Evolutionary conservation across 768 basidiomycete species (phyloP).

Genomic region (Lanmaoa pseudosensibilis): DNA sequence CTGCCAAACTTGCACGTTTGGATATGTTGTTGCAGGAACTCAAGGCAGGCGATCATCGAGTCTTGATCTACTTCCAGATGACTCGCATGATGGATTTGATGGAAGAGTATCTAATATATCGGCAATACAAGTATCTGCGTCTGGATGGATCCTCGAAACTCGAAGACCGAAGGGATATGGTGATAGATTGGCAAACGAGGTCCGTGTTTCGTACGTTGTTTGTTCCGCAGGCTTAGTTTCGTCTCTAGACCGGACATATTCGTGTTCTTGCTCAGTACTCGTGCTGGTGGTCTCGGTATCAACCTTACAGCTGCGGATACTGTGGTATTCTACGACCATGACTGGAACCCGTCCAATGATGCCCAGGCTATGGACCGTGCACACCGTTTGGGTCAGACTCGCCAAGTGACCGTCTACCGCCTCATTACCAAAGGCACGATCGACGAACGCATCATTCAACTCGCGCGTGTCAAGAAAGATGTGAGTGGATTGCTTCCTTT

Average conservation of each 20-base stretch:
- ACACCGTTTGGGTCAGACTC: constrained; percentile 93
- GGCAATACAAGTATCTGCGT: constrained; percentile 93
- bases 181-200: constrained; percentile 99
- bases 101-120: constrained; percentile 97
- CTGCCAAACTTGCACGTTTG: constrained; percentile 90
- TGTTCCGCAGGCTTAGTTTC: neutral
- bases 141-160: constrained; percentile 93
- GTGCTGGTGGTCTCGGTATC: constrained; percentile 96
- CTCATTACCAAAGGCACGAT: constrained; percentile 92
- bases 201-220: constrained; percentile 35
- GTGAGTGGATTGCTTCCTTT: constrained; percentile 42
- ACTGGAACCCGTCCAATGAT: constrained; percentile 87
- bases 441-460: constrained; percentile 94
- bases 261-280: constrained; percentile 88
- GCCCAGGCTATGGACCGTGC: constrained; percentile 99
- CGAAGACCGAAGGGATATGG: constrained; percentile 97
- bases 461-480: constrained; percentile 97
- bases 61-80: constrained; percentile 99
- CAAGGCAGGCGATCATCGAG: constrained; percentile 89
- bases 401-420: constrained; percentile 95
- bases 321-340: constrained; percentile 28
- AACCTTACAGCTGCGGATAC: constrained; percentile 77
- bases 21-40: constrained; percentile 89
- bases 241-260: constrained; percentile 75
- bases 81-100: constrained; percentile 99